These are phyloP conservation scores for Straminergon stramineum DNA, from an alignment of 225 moss, liverwort and hornwort genomes.

Conservation along the genomic window DNA sequence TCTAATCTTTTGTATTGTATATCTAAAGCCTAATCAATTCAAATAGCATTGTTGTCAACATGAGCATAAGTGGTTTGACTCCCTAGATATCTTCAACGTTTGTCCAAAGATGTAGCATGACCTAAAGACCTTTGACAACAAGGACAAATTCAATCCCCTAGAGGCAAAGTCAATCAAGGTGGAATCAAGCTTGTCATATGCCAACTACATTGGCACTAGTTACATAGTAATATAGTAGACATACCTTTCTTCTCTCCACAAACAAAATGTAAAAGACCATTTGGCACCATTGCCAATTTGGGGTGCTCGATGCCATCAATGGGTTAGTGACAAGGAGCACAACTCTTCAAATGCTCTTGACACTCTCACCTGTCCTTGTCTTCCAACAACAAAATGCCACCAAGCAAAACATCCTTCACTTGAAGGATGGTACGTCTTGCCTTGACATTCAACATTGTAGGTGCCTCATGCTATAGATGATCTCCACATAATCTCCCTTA, in stretches of 20 bases:
- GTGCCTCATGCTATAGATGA: too few species aligned
- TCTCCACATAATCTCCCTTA: too few species aligned
- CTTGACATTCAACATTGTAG: too few species aligned
- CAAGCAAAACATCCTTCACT: too few species aligned
- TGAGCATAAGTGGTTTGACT: neutral
- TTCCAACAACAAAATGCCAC: too few species aligned
- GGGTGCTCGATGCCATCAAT: rapidly evolving
- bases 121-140: rapidly evolving
- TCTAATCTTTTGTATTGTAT: neutral
- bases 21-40: neutral
- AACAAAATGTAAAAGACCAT: neutral
- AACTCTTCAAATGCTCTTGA: too few species aligned
- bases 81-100: rapidly evolving
- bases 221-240: rapidly evolving
- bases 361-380: too few species aligned
- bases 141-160: neutral
- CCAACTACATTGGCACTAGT: rapidly evolving
- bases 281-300: rapidly evolving
- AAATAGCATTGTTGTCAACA: neutral
- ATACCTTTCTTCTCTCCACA: neutral
- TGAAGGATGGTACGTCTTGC: too few species aligned
- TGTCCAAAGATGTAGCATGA: neutral
- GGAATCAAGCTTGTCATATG: rapidly evolving
- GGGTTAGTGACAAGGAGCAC: too few species aligned
- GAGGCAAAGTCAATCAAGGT: neutral